Evolutionary conservation across 495 filamentous ascomycete species (phyloP).

Genomic region (Parmelia sp.): DNA sequence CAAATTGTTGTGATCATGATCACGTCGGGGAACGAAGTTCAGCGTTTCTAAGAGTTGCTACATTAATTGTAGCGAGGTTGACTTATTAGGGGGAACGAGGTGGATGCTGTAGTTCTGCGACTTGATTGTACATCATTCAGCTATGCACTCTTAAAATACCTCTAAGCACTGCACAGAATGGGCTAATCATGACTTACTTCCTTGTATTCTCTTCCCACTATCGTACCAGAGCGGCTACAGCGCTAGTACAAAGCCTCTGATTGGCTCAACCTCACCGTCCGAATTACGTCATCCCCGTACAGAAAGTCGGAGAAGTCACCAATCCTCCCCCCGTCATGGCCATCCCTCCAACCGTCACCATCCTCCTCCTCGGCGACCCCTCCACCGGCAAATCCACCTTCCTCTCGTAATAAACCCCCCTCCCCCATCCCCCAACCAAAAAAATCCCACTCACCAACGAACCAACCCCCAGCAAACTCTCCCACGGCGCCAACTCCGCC

Average conservation of each 20-base stretch:
- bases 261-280: neutral
- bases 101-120: no score
- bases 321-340: neutral
- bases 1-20: no score
- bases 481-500: constrained; percentile 37
- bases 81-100: no score
- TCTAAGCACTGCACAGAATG: neutral
- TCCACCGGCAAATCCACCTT: constrained; percentile 84
- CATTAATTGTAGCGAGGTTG: no score
- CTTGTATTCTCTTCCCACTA: no score
- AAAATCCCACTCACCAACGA: neutral
- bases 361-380: constrained; percentile 75
- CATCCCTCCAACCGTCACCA: constrained; percentile 46
- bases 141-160: no score
- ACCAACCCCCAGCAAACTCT: constrained; percentile 39
- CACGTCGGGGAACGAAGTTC: no score
- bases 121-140: no score
- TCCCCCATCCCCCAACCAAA: constrained; percentile 15
- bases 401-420: constrained; percentile 60
- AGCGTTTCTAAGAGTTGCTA: no score
- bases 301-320: neutral
- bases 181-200: no score
- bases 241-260: neutral
- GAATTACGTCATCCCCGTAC: neutral
- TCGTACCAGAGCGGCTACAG: neutral